Base-by-base conservation (phyloP, 2,329 filamentous ascomycete species). In the Fusarium nygamai region DNA sequence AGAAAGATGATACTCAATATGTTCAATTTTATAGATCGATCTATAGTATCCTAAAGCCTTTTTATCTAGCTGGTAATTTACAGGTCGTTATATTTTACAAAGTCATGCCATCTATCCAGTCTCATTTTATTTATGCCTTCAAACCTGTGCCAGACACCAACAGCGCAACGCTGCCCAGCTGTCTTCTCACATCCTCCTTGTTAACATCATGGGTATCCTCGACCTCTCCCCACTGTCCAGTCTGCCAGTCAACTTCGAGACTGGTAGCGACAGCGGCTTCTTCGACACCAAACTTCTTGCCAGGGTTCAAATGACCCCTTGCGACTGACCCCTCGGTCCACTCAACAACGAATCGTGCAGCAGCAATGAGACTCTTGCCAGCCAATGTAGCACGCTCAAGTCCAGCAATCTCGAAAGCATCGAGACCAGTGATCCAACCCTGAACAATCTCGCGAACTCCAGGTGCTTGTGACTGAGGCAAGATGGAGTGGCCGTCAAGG, bases 201-300 rank as follows among this genome's bases (percentile, higher is more conserved):
- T 97, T 93, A 2, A 99, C 96, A 86, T 99, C 96, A 84, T 99
- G 96, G 34, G 95, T 98, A 83, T 99, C 95, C 82, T 99, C 96
- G 2, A 99, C 96, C 86, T 98, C 95, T 14, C 96, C 96, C 96
- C 96, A 98, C 83, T 93, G 92, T 34, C 89, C 86, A 2, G 92
- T 97, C 88, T 99, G 96, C 92, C 94, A 98, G 73, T 90, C 88
- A 22, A 98, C 94, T 85, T 99, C 96, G 47, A 97, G 82, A 78
- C 90, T 98, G 11, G 92, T 91, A 20, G 93, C 92, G 78, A 88
- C 87, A 0, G 94, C 92, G 2, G 95, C 96, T 81, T 97, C 91
- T 78, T 97, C 93, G 19, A 97, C 91, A 1, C 94, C 93, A 80
- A 97, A 98, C 64, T 70, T 77, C 57, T 78, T 78, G 39, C 80